A percentile compares a stretch with the other conserved stretches of the same genome.
Evolutionary conservation across 306 rosid genomes (phyloP).

Genomic region (Trichosanthes cucumerina): DNA sequence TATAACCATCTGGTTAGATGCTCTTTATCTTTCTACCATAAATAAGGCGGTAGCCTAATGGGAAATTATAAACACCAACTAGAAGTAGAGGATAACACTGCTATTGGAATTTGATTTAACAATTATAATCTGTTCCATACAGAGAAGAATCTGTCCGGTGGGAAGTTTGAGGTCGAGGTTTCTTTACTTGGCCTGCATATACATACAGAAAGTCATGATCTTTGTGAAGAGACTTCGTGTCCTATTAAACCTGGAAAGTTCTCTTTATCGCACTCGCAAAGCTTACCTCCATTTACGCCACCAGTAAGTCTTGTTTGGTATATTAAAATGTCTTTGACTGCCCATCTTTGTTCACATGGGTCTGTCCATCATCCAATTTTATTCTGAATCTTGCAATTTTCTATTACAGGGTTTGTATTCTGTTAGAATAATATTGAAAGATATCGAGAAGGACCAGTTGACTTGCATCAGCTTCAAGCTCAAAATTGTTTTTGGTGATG

Average conservation of each 20-base stretch:
- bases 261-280: constrained; percentile 60
- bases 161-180: constrained; percentile 57
- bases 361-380: neutral
- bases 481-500: constrained; percentile 28
- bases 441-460: constrained; percentile 20
- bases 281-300: constrained; percentile 59
- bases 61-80: neutral
- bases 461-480: constrained; percentile 65
- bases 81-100: neutral
- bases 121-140: neutral
- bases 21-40: neutral
- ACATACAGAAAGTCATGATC: constrained; percentile 47
- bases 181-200: constrained; percentile 54
- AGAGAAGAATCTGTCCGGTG: constrained; percentile 44
- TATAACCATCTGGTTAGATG: neutral
- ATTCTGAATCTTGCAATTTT: neutral
- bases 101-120: neutral
- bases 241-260: constrained; percentile 56
- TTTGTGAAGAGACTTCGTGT: constrained; percentile 44
- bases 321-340: neutral
- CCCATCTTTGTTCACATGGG: neutral
- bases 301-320: constrained; percentile 44
- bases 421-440: constrained; percentile 46
- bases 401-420: constrained; percentile 49
- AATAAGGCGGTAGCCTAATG: neutral